Base-by-base conservation (phyloP, 2,329 filamentous ascomycete species). In the Venturia nashicola region DNA sequence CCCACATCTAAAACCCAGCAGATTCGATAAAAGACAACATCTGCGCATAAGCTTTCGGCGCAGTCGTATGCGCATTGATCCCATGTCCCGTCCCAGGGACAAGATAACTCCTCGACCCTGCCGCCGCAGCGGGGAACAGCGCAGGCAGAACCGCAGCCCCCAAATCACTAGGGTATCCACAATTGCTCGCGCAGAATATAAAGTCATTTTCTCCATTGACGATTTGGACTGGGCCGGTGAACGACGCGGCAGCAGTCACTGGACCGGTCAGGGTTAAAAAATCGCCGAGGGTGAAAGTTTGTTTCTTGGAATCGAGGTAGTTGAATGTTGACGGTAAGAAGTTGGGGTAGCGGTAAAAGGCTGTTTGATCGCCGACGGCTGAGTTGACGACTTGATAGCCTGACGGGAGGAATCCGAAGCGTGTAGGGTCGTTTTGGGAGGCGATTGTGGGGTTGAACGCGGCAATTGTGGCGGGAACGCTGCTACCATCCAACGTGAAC, bases 401-500 rank as follows among this genome's bases (percentile, higher is more conserved):
- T 7, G 32, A 20, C 1, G 61, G 61, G 43, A 57, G 51, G 7
- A 7, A 3, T 16, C n/a, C 23, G 51, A 46, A 40, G 46, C 39
- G 44, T 16, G 42, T 14, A 59, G 51, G 51, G 27, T 34, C 36
- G 59, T 34, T 1, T 60, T 55, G 1, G 70, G 71, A 62, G 71
- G 68, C 68, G 71, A 74, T 57, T 65, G 66, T 9, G 68, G 70
- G 6, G 69, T 65, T 60, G 66, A 66, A 63, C 69, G 71, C 60
- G 18, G 51, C 36, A 8, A 46, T 59, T 54, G 72, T 71, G 34
- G 71, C 72, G 55, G 70, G 65, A 40, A 70, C 61, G 63, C 72
- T 72, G 67, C 72, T 69, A 44, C 68, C 69, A 48, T 71, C 72
- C 34, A 69, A 65, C 20, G 65, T 65, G 73, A 83, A 88, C 1